Evolutionary conservation across 2,329 filamentous ascomycete genomes (phyloP).

Genomic region (Aspergillus persii): DNA sequence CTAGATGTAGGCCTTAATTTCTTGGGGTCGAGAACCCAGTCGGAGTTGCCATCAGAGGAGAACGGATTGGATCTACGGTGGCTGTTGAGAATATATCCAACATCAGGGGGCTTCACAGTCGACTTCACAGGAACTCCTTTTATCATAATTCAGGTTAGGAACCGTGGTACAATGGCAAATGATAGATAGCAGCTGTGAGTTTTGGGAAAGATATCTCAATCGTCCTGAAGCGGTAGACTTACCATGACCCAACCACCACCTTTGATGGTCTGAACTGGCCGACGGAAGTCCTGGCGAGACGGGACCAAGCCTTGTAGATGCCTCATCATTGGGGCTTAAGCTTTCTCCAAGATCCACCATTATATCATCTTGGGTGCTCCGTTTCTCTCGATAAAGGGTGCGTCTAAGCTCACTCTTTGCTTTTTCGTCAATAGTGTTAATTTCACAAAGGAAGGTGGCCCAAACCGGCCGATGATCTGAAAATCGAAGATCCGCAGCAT

Average conservation of each 20-base stretch:
- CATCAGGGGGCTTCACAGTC: conserved; percentile 63
- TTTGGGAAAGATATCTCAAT: background rate
- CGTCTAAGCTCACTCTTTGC: conserved; percentile 70
- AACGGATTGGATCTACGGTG: conserved; percentile 80
- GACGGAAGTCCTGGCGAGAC: conserved; percentile 73
- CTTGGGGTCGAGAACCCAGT: conserved; percentile 63
- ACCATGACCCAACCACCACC: conserved; percentile 66
- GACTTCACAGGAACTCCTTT: conserved; percentile 71
- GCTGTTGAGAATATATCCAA: conserved; percentile 66
- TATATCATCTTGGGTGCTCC: conserved; percentile 59
- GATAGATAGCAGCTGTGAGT: background rate
- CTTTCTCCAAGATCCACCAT: conserved; percentile 18
- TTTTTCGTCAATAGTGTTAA: conserved; percentile 75
- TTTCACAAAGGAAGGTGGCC: conserved; percentile 78
- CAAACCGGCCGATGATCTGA: conserved; percentile 97
- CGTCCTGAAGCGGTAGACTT: conserved; percentile 21
- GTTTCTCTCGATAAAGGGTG: conserved; percentile 69
- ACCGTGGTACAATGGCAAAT: background rate
- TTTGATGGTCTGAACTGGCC: conserved; percentile 60
- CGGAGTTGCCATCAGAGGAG: conserved; percentile 67
- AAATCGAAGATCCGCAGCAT: conserved; percentile 77
- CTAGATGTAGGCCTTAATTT: conserved; percentile 17
- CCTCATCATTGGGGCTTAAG: conserved; percentile 59
- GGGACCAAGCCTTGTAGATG: conserved; percentile 75
- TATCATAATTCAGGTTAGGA: background rate